Percentiles rank a stretch among this genome's conserved stretches.
phyloP scores from a whole-genome alignment of 352 stramenopile species.

The Thraustochytrium sp. region DNA sequence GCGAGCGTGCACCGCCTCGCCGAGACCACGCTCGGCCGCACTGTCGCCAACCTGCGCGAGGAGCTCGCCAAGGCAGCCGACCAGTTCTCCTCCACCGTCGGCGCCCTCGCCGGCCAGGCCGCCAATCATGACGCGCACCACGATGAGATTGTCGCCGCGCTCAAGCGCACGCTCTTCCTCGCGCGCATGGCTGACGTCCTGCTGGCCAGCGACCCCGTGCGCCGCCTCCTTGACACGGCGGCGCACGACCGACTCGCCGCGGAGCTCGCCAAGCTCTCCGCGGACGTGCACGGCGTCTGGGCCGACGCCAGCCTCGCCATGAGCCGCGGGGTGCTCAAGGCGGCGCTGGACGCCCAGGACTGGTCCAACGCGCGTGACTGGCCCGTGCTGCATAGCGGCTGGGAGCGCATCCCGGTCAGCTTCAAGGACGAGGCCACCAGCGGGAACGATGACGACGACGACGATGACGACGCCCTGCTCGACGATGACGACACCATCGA shows the following conservation, averaged over 20 bases:
- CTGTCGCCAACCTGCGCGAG: neutral
- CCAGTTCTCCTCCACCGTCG: neutral
- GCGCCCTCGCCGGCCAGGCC: neutral
- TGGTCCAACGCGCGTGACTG: conserved; percentile 22
- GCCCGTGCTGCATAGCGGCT: conserved; percentile 14
- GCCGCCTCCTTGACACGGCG: neutral
- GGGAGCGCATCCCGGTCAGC: conserved; percentile 20
- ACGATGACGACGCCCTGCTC: neutral
- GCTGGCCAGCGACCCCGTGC: neutral
- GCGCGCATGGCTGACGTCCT: neutral
- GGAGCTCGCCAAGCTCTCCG: neutral
- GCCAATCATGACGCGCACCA: neutral
- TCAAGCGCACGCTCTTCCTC: conserved; percentile 20
- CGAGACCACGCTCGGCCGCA: neutral
- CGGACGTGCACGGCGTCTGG: neutral
- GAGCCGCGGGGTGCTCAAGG: conserved; percentile 1
- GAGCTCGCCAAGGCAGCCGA: neutral
- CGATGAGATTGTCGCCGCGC: neutral
- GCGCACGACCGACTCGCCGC: neutral
- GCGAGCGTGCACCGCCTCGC: neutral
- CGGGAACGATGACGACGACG: neutral
- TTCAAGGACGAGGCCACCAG: neutral
- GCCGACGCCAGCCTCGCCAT: conserved; percentile 7
- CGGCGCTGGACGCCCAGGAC: neutral
- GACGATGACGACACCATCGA: conserved; percentile 7